A percentile compares a stretch with the other conserved stretches of the same genome.
phyloP scores from a whole-genome alignment of 2,329 filamentous ascomycete species.

The Fusarium sp. region DNA sequence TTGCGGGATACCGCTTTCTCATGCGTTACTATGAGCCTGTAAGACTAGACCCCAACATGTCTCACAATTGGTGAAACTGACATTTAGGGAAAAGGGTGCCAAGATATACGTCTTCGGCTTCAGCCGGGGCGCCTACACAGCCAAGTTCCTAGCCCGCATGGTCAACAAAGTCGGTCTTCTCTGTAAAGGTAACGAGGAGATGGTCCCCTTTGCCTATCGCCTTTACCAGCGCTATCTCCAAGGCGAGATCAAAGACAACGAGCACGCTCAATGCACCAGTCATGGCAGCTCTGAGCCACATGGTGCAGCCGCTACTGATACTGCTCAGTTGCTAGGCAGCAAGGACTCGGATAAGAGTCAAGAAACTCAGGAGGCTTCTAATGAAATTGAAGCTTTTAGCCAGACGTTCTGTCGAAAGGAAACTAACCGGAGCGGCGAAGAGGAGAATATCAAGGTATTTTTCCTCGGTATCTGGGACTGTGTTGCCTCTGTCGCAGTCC shows the following conservation, averaged over 20 bases:
- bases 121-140: slow-evolving; percentile 66
- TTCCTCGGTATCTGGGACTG: slow-evolving; percentile 71
- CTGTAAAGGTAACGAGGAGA: slow-evolving; percentile 67
- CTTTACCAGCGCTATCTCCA: slow-evolving; percentile 60
- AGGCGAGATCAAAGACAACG: slow-evolving; percentile 56
- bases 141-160: slow-evolving; percentile 68
- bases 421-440: slow-evolving; percentile 16
- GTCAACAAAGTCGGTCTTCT: slow-evolving; percentile 64
- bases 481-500: slow-evolving; percentile 65
- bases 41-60: slow-evolving; percentile 4
- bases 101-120: slow-evolving; percentile 70
- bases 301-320: not conserved
- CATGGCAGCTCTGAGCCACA: slow-evolving; percentile 7
- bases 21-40: slow-evolving; percentile 67
- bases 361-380: slow-evolving; percentile 44
- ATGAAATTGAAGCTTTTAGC: slow-evolving; percentile 62
- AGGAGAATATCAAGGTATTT: slow-evolving; percentile 62
- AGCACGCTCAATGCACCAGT: slow-evolving; percentile 32
- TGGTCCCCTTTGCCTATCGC: slow-evolving; percentile 65
- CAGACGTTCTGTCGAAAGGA: slow-evolving; percentile 63
- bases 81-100: slow-evolving; percentile 54
- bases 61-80: not conserved
- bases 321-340: slow-evolving; percentile 36
- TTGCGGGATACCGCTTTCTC: slow-evolving; percentile 67
- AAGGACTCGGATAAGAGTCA: slow-evolving; percentile 44